Evolutionary conservation across 495 filamentous ascomycete species (phyloP), one percentile per base, ranked within the genome.

Genomic region (Penicillium antarcticum): DNA sequence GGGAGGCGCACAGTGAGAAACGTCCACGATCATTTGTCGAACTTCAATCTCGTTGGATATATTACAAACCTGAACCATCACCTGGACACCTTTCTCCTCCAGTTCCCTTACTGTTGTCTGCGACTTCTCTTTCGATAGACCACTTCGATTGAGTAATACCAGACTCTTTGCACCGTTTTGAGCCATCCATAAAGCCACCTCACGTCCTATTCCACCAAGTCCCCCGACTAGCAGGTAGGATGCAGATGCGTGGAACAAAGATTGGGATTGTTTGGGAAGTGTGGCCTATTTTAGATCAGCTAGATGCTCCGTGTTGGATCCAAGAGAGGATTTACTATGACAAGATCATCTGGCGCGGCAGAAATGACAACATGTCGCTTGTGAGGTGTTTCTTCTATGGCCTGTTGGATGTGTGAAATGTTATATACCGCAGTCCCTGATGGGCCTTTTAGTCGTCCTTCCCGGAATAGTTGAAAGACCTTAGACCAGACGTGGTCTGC

Each of bases 141-240:
- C 48, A 31, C 60, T 53, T 50, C 63, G 45, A 23, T 53, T 64
- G 5, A 61, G 31, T 21, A 63, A 24, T 9, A 57, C 24, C 17
- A 58, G 24, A 49, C 76, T 69, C 42, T 65, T 73, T 6, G 80
- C 83, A 5, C 58, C 58, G 5, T 60, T 50, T 3, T 51, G 42
- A 2, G 43, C 47, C 52, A 65, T 63, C 61, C 63, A 63, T n/a
- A 54, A 21, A 17, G 54, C 54, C n/a, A 63, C 38, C 40, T 45
- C 42, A 32, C 56, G 51, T n/a, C 65, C 55, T 6, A 60, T 49
- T 3, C 59, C 59, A 5, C 58, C 52, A 10, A 68, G 52, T 12
- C 65, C 61, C 16, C 55, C 63, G 10, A 61, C 45, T 7, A 67
- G 26, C 29, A 58, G 32, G 34, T 60, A 60, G 36, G 56, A 46